phyloP scores from a whole-genome alignment of 495 filamentous ascomycete species.

The Daldinia concentrica region DNA sequence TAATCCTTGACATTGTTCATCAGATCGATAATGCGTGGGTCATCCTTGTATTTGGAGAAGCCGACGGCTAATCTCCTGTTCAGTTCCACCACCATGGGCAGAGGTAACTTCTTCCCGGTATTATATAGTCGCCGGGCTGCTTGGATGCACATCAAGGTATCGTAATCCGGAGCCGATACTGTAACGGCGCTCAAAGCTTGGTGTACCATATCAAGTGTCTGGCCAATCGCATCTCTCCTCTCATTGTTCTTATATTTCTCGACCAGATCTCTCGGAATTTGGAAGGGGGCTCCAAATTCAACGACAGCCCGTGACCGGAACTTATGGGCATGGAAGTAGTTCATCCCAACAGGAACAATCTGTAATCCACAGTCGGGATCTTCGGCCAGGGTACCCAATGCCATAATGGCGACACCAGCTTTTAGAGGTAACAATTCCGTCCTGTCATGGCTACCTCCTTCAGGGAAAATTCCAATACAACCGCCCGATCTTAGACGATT shows the following conservation, averaged over 20 bases:
- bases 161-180: slow-evolving; percentile 92
- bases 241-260: slow-evolving; percentile 84
- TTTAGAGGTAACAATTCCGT: slow-evolving; percentile 94
- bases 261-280: slow-evolving; percentile 82
- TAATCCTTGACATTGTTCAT: slow-evolving; percentile 83
- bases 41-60: slow-evolving; percentile 91
- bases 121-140: slow-evolving; percentile 94
- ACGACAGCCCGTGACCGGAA: slow-evolving; percentile 96
- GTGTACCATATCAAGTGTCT: slow-evolving; percentile 85
- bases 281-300: slow-evolving; percentile 90
- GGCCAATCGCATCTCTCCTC: slow-evolving; percentile 82
- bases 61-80: slow-evolving; percentile 93
- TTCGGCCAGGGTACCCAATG: slow-evolving; percentile 88
- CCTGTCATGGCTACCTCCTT: slow-evolving; percentile 96
- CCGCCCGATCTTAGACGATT: slow-evolving; percentile 79
- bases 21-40: slow-evolving; percentile 81
- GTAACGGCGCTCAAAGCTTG: slow-evolving; percentile 87
- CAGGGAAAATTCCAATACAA: slow-evolving; percentile 96
- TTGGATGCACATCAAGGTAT: slow-evolving; percentile 98
- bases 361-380: slow-evolving; percentile 90
- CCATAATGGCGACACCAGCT: slow-evolving; percentile 98
- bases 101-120: slow-evolving; percentile 90
- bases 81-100: slow-evolving; percentile 94
- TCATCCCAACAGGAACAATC: slow-evolving; percentile 99
- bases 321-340: slow-evolving; percentile 99